Percentiles rank a stretch among this genome's conserved stretches.
Conservation (phyloP, 208 protist species). For the Wallacemonas sp. region DNA sequence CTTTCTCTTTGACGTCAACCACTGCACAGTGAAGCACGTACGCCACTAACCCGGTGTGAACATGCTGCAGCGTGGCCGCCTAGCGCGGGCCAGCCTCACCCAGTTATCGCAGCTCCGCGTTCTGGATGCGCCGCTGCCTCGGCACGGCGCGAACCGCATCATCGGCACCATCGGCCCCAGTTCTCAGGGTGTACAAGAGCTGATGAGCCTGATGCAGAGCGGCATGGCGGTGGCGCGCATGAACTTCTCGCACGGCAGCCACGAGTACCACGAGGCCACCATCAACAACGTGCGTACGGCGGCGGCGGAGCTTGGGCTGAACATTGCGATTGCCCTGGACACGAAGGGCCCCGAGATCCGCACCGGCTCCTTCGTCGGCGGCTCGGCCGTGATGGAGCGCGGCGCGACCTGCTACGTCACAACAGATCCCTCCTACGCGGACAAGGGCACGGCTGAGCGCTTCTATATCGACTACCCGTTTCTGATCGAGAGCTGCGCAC, state of each 20-base stretch:
- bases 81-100: not conserved
- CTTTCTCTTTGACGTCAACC: not conserved
- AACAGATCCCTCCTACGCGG: constrained; percentile 82
- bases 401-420: constrained; percentile 88
- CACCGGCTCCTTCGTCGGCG: constrained; percentile 89
- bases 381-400: constrained; percentile 59
- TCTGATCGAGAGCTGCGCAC: constrained; percentile 68
- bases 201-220: constrained; percentile 92
- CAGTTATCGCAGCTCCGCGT: not conserved
- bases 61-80: not conserved
- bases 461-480: constrained; percentile 94
- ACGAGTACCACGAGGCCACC: constrained; percentile 95
- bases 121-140: constrained; percentile 37
- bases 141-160: constrained; percentile 90
- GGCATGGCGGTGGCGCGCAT: constrained; percentile 97
- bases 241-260: constrained; percentile 98
- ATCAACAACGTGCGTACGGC: constrained; percentile 94
- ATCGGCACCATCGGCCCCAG: constrained; percentile 97
- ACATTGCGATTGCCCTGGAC: constrained; percentile 96
- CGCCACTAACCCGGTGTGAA: not conserved
- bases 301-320: constrained; percentile 81
- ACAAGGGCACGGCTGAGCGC: constrained; percentile 75
- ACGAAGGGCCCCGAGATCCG: constrained; percentile 98
- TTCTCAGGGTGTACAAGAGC: constrained; percentile 94
- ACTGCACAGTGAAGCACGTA: not conserved